phyloP scores from a whole-genome alignment of 1,139 yeast genomes.

The Saccharomycopsis crataegensis region DNA sequence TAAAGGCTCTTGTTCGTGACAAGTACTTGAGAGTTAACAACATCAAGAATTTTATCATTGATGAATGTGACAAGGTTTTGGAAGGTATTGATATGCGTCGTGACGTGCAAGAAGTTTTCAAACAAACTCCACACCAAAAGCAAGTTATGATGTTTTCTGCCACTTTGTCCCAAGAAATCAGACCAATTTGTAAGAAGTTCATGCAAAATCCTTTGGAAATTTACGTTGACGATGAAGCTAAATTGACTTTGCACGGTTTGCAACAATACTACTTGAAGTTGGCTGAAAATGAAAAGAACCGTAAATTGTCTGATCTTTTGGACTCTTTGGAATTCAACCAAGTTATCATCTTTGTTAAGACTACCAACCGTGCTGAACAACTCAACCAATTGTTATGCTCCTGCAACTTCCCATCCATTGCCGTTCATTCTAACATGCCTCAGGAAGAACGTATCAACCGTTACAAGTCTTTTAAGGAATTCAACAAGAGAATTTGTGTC shows the following conservation, averaged over 20 bases:
- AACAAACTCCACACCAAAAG: slow-evolving; percentile 96
- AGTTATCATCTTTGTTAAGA: slow-evolving; percentile 92
- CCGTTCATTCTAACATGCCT: slow-evolving; percentile 92
- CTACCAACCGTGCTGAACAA: slow-evolving; percentile 88
- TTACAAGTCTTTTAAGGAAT: slow-evolving; percentile 93
- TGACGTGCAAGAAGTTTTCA: slow-evolving; percentile 96
- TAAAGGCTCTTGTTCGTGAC: slow-evolving; percentile 89
- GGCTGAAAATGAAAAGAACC: slow-evolving; percentile 87
- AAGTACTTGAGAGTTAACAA: slow-evolving; percentile 80
- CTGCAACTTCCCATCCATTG: slow-evolving; percentile 95
- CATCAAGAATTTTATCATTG: slow-evolving; percentile 91
- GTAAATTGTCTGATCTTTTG: slow-evolving; percentile 83
- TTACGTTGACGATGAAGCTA: slow-evolving; percentile 96
- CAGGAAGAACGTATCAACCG: slow-evolving; percentile 98
- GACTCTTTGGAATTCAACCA: slow-evolving; percentile 96
- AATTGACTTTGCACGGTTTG: slow-evolving; percentile 94
- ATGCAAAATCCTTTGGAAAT: slow-evolving; percentile 98
- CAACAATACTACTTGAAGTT: slow-evolving; percentile 93
- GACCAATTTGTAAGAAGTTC: slow-evolving; percentile 95
- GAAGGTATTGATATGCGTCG: slow-evolving; percentile 94
- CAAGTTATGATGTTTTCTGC: slow-evolving; percentile 99
- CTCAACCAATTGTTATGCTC: slow-evolving; percentile 84
- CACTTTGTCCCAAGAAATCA: slow-evolving; percentile 86
- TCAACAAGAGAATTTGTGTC: slow-evolving; percentile 97
- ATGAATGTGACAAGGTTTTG: slow-evolving; percentile 97